Percentiles rank a stretch among this genome's conserved stretches.
Conservation (phyloP, 2,329 filamentous ascomycete species). For the Neofusicoccum ribis region DNA sequence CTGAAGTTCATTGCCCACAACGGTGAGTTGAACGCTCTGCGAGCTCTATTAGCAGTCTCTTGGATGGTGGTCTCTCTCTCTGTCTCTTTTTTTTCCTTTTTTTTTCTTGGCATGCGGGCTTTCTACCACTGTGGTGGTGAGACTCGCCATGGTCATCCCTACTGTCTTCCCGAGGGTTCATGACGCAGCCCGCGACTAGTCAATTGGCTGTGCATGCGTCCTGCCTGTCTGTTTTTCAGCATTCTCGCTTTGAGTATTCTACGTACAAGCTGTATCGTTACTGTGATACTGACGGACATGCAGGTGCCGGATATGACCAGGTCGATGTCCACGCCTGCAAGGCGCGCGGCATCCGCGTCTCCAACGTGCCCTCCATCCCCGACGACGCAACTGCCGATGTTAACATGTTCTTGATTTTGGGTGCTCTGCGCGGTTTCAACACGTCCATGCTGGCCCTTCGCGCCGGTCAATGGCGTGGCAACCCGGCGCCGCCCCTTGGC, state of each 20-base stretch:
- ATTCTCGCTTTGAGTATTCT: background rate
- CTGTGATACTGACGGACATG: background rate
- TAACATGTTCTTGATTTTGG: slow-evolving; percentile 78
- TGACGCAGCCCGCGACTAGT: too few relatives aligned
- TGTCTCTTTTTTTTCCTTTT: too few relatives aligned
- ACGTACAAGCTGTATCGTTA: background rate
- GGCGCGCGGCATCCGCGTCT: slow-evolving; percentile 65
- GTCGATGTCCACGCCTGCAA: slow-evolving; percentile 73
- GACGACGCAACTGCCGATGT: slow-evolving; percentile 83
- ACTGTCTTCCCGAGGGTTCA: too few relatives aligned
- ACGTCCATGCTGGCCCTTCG: slow-evolving; percentile 65
- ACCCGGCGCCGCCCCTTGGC: slow-evolving; percentile 57
- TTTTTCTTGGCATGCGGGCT: too few relatives aligned
- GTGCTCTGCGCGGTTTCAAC: slow-evolving; percentile 74
- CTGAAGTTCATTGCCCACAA: slow-evolving; percentile 46
- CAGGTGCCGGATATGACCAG: slow-evolving; percentile 83
- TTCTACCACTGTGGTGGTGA: too few relatives aligned
- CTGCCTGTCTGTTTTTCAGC: background rate
- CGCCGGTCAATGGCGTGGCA: slow-evolving; percentile 66
- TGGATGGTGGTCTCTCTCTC: too few relatives aligned
- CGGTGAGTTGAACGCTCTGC: slow-evolving; percentile 39
- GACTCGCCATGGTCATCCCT: too few relatives aligned
- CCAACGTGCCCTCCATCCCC: slow-evolving; percentile 78
- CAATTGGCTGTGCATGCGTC: too few relatives aligned
- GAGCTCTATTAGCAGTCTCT: too few relatives aligned